Evolutionary conservation across 805 yeast species (phyloP).

Genomic region (Torulaspora delbrueckii): DNA sequence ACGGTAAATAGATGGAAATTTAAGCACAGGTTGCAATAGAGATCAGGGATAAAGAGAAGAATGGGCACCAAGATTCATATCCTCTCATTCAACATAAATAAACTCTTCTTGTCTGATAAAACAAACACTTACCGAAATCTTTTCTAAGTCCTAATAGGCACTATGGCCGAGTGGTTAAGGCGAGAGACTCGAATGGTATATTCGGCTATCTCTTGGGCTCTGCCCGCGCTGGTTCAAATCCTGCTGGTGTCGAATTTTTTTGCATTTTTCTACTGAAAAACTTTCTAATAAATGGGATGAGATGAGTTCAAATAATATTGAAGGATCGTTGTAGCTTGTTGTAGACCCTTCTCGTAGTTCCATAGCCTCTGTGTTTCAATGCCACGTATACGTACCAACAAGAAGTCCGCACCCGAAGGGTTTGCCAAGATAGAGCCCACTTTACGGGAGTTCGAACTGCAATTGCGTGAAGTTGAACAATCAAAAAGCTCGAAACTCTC

Average conservation of each 20-base stretch:
- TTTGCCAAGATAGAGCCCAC: constrained; percentile 66
- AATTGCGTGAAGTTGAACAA: constrained; percentile 51
- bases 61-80: too few relatives aligned
- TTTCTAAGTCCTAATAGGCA: constrained; percentile 31
- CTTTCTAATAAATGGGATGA: background rate
- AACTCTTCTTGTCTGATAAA: background rate
- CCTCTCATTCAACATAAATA: too few relatives aligned
- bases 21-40: too few relatives aligned
- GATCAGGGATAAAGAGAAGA: too few relatives aligned
- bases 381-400: constrained; percentile 24
- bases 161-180: constrained; percentile 77
- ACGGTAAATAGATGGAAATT: too few relatives aligned
- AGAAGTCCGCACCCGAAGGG: constrained; percentile 62
- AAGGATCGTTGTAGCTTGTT: background rate
- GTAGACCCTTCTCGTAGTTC: background rate
- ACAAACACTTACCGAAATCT: background rate
- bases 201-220: constrained; percentile 55
- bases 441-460: constrained; percentile 50
- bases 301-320: background rate
- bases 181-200: constrained; percentile 60
- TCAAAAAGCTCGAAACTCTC: constrained; percentile 39
- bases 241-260: constrained; percentile 60
- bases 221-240: constrained; percentile 79
- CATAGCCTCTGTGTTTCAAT: constrained; percentile 4
- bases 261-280: constrained; percentile 2